Percentiles rank a stretch among this genome's conserved stretches.
Conservation (phyloP, 768 basidiomycete species). For the Boletus barrowsii region DNA sequence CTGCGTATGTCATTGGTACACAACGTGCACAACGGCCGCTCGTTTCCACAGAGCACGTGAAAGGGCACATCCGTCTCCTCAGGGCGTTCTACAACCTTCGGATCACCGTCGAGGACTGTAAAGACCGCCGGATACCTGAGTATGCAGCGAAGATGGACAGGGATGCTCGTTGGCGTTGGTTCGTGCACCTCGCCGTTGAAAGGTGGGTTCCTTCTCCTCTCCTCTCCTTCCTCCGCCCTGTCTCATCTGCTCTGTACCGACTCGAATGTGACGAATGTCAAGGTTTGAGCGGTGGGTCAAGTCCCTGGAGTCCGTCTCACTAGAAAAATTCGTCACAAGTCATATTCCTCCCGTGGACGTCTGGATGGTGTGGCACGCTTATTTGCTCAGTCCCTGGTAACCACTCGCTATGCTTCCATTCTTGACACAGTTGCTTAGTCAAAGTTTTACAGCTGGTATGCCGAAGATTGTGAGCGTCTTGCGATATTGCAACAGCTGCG, state of each 20-base stretch:
- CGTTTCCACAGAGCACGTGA: slow-evolving; percentile 32
- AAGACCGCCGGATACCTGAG: slow-evolving; percentile 27
- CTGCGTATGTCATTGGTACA: slow-evolving; percentile 21
- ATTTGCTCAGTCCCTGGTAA: slow-evolving; percentile 38
- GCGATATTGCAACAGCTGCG: slow-evolving; percentile 21
- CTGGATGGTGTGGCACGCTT: slow-evolving; percentile 44
- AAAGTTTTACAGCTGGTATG: slow-evolving; percentile 25
- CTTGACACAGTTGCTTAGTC: background rate
- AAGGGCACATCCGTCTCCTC: slow-evolving; percentile 35
- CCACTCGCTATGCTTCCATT: background rate
- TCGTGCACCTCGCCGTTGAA: slow-evolving; percentile 38
- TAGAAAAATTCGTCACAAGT: slow-evolving; percentile 25
- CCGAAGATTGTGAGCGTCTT: slow-evolving; percentile 34
- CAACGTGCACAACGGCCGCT: slow-evolving; percentile 22
- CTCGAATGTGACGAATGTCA: background rate
- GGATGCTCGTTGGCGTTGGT: slow-evolving; percentile 38
- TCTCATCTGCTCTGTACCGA: background rate
- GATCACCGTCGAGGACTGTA: slow-evolving; percentile 27
- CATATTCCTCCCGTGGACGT: slow-evolving; percentile 39
- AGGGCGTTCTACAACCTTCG: slow-evolving; percentile 31
- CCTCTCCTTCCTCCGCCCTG: background rate
- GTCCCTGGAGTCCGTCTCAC: slow-evolving; percentile 20
- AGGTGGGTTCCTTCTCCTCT: slow-evolving; percentile 22
- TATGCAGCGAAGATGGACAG: slow-evolving; percentile 24
- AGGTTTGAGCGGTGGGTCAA: slow-evolving; percentile 38